A percentile compares a stretch with the other conserved stretches of the same genome.
These are phyloP conservation scores for Geosiphon pyriformis DNA, from an alignment of 192 early-diverging fungal genomes.

Conservation along the genomic window DNA sequence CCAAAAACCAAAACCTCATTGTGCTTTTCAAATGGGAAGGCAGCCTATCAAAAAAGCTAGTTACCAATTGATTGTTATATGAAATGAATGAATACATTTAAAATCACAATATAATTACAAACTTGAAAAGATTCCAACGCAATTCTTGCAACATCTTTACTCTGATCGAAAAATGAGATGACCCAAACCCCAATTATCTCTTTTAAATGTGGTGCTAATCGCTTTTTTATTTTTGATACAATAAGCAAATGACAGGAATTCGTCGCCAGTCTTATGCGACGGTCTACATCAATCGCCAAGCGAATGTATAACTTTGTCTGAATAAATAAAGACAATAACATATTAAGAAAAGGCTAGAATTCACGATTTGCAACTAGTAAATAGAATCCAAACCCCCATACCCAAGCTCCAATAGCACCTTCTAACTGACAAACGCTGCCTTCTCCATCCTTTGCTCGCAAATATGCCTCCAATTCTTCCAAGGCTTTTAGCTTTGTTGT, in stretches of 20 bases:
- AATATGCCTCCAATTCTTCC: slow-evolving; percentile 71
- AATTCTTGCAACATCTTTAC: slow-evolving; percentile 65
- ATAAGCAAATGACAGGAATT: slow-evolving; percentile 63
- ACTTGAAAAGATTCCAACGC: slow-evolving; percentile 67
- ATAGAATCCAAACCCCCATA: too few relatives aligned
- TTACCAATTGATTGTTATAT: too few relatives aligned
- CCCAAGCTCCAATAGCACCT: slow-evolving; percentile 42
- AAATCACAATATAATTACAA: too few relatives aligned
- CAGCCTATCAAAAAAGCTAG: slow-evolving; percentile 56
- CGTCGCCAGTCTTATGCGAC: slow-evolving; percentile 71
- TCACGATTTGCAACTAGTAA: too few relatives aligned
- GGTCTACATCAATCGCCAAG: slow-evolving; percentile 71
- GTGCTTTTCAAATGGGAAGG: slow-evolving; percentile 76
- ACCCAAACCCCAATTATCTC: slow-evolving; percentile 82
- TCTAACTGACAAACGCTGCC: slow-evolving; percentile 26
- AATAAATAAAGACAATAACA: slow-evolving; percentile 27
- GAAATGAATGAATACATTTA: too few relatives aligned
- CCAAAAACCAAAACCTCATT: slow-evolving; percentile 75
- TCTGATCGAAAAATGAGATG: slow-evolving; percentile 72
- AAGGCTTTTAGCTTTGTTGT: slow-evolving; percentile 83
- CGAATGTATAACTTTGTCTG: slow-evolving; percentile 63
- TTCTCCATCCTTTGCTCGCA: slow-evolving; percentile 30
- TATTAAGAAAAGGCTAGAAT: too few relatives aligned
- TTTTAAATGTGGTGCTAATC: slow-evolving; percentile 76
- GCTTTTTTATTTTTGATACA: slow-evolving; percentile 61